Percentiles rank a stretch among this genome's conserved stretches.
Conservation (phyloP, 257 asterid genomes). For the Salvia rosmarinus region DNA sequence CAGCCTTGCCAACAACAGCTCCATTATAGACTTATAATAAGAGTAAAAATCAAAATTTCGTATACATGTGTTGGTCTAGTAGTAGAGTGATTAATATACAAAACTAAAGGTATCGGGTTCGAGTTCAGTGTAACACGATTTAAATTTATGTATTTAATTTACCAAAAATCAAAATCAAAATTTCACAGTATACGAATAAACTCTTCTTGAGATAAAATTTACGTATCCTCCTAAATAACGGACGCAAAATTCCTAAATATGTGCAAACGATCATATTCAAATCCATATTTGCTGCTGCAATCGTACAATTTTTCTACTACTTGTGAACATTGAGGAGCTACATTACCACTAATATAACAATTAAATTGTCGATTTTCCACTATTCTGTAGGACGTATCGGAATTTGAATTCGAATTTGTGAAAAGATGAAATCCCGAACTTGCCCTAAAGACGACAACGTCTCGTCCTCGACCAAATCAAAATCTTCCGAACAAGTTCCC, state of each 20-base stretch:
- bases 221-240: neutral
- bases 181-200: neutral
- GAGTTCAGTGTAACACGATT: too few relatives aligned
- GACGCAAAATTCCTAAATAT: neutral
- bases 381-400: neutral
- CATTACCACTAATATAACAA: neutral
- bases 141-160: too few relatives aligned
- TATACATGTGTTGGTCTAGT: too few relatives aligned
- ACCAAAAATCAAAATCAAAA: too few relatives aligned
- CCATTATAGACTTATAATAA: too few relatives aligned
- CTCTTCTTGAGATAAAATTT: neutral
- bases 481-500: slow-evolving; percentile 39
- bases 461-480: neutral
- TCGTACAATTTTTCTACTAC: neutral
- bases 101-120: too few relatives aligned
- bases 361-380: neutral
- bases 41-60: too few relatives aligned
- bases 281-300: neutral
- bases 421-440: neutral
- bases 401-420: neutral
- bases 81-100: too few relatives aligned
- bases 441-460: neutral
- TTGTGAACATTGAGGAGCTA: neutral
- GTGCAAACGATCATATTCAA: slow-evolving; percentile 6
- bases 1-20: too few relatives aligned